Base-by-base conservation (phyloP, 768 basidiomycete species). In the Tylopilus felleus region DNA sequence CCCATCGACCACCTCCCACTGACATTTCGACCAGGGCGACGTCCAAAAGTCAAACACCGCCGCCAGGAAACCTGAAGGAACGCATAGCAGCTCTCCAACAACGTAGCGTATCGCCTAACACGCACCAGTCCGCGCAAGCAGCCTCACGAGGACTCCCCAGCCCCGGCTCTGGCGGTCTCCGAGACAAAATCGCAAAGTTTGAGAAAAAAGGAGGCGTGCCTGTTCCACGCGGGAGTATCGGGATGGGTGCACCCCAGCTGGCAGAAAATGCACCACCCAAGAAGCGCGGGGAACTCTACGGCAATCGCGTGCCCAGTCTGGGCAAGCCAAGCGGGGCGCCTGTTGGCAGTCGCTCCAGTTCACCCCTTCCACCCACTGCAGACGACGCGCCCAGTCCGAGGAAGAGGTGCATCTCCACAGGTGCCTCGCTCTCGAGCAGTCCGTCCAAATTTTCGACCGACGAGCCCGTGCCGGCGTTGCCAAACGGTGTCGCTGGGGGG, bases 81-180 rank as follows among this genome's bases (percentile, higher is more conserved):
- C 85, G 90, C 50, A 91, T 92, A 58, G 90, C 90, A 17, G 88
- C 88, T 25, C 74, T 92, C 46, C 83, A 92, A 66, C 88, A 88
- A 60, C 78, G 80, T 60, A 65, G 56, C 38, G 56, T 60, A 51
- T 49, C 67, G 51, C 56, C 62, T 59, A 56, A 52, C 51, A 68
- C 62, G 51, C 70, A 70, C 53, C 63, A 71, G 40, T 60, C 77
- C 50, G 58, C 72, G 12, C 65, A 70, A 21, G 65, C 73, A 12
- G 63, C 71, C 23, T 60, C 67, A 14, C 57, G 69, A n/a, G 55
- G 62, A 22, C 47, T 68, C 39, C 69, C 65, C 44, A 64, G 49
- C 39, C 49, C 64, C 3, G 65, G 65, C 25, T 56, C 66, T 5
- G 64, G 73, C 36, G 70, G 67, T 12, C 69, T 82, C 10, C 74